Evolutionary conservation across 768 basidiomycete genomes (phyloP).

Genomic region (Pleurotus eryngii): DNA sequence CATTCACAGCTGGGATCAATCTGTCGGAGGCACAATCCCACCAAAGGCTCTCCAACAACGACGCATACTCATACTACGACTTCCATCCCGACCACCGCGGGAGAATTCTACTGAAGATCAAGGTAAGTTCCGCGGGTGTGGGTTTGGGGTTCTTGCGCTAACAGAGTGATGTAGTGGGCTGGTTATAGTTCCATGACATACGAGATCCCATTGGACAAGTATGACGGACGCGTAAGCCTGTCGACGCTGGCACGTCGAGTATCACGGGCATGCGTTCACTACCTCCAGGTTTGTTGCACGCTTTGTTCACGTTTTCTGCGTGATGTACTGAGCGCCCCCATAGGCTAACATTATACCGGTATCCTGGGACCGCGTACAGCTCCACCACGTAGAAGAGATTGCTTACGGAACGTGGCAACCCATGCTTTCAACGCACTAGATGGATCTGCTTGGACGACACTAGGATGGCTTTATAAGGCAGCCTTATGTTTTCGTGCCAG

Average conservation of each 20-base stretch:
- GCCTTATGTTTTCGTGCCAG: background rate
- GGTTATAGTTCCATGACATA: conserved; percentile 71
- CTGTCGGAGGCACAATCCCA: conserved; percentile 69
- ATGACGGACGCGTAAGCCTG: conserved; percentile 61
- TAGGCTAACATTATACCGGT: conserved; percentile 71
- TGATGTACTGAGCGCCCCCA: conserved; percentile 3
- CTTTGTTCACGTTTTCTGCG: conserved; percentile 6
- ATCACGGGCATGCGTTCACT: conserved; percentile 70
- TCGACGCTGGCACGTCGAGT: conserved; percentile 67
- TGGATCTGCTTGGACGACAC: conserved; percentile 1
- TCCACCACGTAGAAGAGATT: conserved; percentile 71
- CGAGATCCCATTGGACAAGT: conserved; percentile 68
- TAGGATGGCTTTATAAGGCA: background rate
- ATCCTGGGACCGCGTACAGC: conserved; percentile 62
- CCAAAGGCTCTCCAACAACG: conserved; percentile 55
- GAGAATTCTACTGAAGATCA: conserved; percentile 58
- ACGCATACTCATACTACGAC: conserved; percentile 61
- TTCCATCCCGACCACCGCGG: conserved; percentile 60
- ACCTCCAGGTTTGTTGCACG: conserved; percentile 53
- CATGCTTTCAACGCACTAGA: conserved; percentile 48
- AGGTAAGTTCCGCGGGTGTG: conserved; percentile 37
- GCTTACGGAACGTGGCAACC: conserved; percentile 72
- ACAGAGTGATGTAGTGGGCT: conserved; percentile 48
- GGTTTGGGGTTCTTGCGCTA: background rate
- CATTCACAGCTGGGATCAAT: conserved; percentile 60